These are phyloP conservation scores for Zychaea mexicana DNA, from an alignment of 371 early-diverging fungal genomes.

Conservation along the genomic window DNA sequence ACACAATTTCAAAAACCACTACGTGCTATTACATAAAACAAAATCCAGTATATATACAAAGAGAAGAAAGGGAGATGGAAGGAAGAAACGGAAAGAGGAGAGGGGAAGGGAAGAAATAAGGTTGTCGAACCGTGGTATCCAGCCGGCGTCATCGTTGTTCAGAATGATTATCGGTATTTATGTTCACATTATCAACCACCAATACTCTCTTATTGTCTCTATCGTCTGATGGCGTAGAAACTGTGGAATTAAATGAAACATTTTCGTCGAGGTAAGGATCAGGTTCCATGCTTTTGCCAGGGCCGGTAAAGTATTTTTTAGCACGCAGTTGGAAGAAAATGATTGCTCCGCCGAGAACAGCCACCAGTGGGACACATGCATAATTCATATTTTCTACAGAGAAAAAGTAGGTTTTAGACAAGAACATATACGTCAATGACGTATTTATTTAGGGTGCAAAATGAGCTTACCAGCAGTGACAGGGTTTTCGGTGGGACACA, in stretches of 20 bases:
- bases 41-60: background rate
- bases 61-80: background rate
- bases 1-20: background rate
- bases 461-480: constrained; percentile 44
- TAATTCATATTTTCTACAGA: constrained; percentile 44
- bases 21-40: background rate
- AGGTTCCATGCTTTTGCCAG: constrained; percentile 38
- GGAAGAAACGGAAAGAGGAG: background rate
- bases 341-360: constrained; percentile 31
- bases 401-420: background rate
- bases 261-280: constrained; percentile 24
- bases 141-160: background rate
- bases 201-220: background rate
- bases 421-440: background rate
- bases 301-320: constrained; percentile 54
- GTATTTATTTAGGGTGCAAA: background rate
- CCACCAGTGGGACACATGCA: constrained; percentile 33
- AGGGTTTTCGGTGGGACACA: constrained; percentile 62
- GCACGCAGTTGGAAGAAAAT: constrained; percentile 52
- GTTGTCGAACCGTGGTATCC: background rate
- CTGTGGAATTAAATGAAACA: background rate
- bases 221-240: background rate
- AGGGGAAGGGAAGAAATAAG: background rate
- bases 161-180: background rate
- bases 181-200: background rate